Percentiles rank a stretch among this genome's conserved stretches.
phyloP scores from a whole-genome alignment of 306 rosid species.

The Cyamopsis tetragonoloba region DNA sequence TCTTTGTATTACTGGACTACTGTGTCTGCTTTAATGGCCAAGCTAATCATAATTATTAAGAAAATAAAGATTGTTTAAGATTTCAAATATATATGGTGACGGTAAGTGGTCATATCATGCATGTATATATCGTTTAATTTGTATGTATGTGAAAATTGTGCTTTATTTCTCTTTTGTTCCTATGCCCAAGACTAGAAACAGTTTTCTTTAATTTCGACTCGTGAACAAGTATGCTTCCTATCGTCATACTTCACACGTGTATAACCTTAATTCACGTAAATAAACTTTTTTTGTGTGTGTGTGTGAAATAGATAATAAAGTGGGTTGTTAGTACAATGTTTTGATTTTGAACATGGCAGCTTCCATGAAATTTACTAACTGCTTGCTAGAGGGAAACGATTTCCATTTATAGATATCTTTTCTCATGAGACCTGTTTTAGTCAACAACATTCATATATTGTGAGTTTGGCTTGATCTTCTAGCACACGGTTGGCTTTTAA shows the following conservation, averaged over 20 bases:
- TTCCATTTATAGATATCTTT: too few relatives aligned
- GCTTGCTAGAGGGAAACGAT: neutral
- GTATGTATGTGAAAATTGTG: slow-evolving; percentile 20
- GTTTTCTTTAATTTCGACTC: slow-evolving; percentile 7
- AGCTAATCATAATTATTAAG: neutral
- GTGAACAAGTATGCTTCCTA: neutral
- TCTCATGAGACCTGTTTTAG: too few relatives aligned
- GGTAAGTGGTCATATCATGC: slow-evolving; percentile 19
- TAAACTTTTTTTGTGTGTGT: too few relatives aligned
- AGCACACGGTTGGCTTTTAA: too few relatives aligned
- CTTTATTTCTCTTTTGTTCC: neutral
- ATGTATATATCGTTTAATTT: too few relatives aligned
- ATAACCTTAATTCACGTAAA: neutral
- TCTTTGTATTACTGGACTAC: neutral
- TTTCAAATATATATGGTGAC: neutral
- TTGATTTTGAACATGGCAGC: slow-evolving; percentile 19
- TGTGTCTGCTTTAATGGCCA: neutral
- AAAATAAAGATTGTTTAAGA: neutral
- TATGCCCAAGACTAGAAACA: slow-evolving; percentile 28
- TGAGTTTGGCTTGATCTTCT: too few relatives aligned
- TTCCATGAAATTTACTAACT: slow-evolving; percentile 30
- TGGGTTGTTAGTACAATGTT: slow-evolving; percentile 4
- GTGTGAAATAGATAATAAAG: too few relatives aligned
- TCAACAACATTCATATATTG: too few relatives aligned
- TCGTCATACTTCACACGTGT: slow-evolving; percentile 32